Evolutionary conservation across 441 rosid genomes (phyloP).

Genomic region (Manihot esculenta): DNA sequence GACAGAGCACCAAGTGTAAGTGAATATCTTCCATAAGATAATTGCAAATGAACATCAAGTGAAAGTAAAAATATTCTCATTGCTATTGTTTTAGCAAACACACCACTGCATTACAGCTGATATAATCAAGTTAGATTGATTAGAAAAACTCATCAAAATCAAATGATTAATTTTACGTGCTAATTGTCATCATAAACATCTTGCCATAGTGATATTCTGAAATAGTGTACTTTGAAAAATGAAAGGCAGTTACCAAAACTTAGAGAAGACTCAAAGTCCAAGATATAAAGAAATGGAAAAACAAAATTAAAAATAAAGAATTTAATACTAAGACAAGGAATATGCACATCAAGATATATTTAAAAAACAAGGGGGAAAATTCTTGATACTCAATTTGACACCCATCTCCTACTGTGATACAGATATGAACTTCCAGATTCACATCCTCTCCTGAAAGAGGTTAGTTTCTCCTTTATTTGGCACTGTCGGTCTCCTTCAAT

Average conservation of each 20-base stretch:
- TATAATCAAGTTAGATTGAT: constrained; percentile 14
- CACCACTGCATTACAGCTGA: not conserved
- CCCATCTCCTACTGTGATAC: constrained; percentile 37
- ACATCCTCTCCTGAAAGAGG: constrained; percentile 82
- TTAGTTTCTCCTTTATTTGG: constrained; percentile 39
- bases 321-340: not conserved
- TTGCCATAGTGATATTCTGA: not conserved
- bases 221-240: not conserved
- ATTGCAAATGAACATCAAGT: not conserved
- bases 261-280: not conserved
- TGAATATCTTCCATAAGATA: constrained; percentile 11
- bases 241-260: not conserved
- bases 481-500: constrained; percentile 19
- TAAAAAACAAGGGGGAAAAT: not conserved
- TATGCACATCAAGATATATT: not conserved
- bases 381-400: constrained; percentile 12
- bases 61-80: too few relatives aligned
- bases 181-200: not conserved
- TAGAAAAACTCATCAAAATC: constrained; percentile 10
- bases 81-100: not conserved
- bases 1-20: constrained; percentile 99
- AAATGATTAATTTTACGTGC: constrained; percentile 1
- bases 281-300: not conserved
- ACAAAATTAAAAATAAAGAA: not conserved
- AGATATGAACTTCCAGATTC: constrained; percentile 91